Base-by-base conservation (phyloP, 2,329 filamentous ascomycete species). In the Tetracladium maxilliforme region DNA sequence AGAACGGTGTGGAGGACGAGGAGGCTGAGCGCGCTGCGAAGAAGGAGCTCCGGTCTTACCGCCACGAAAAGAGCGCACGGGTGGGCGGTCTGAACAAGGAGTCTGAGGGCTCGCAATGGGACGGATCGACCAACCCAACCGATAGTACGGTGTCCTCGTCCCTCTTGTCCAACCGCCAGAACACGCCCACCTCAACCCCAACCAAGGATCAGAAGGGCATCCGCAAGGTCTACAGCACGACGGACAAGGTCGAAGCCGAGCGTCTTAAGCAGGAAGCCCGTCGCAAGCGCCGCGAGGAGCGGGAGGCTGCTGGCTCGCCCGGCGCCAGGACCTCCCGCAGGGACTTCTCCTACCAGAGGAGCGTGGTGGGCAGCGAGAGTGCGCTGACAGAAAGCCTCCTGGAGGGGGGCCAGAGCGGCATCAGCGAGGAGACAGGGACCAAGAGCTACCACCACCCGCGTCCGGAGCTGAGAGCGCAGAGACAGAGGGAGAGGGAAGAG, bases 61-160 rank as follows among this genome's bases (percentile, higher is more conserved):
- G 86, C 14, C 66, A 83, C 43, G 87, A 95, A 54, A 81, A 76
- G 47, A 60, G 83, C 3, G 87, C 87, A 1, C 68, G 79, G 25
- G 84, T 95, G 3, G 87, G 87, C 18, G 87, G 87, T 12, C 57
- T 95, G 48, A 95, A 95, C 53, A 74, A 76, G 40, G 63, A 78
- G 37, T 64, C 74, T 21, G 87, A 94, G 38, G 79, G 75, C 32
- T 79, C 72, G 31, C 59, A 70, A 36, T 92, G 82, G 64, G 80
- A 92, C 44, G 81, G 80, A 22, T 68, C 61, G 9, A 70, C 64
- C 11, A 71, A 68, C 48, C 76, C 75, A 24, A 71, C 75, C 36
- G 67, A 65, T 42, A 73, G 71, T 17, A 65, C 60, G n/a, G 69
- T 71, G 19, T 65, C 39, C 25, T 64, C 70, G 32, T 65, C 79